phyloP scores from a whole-genome alignment of 1,139 yeast genomes.

The Barnettozyma hawaiiensis region DNA sequence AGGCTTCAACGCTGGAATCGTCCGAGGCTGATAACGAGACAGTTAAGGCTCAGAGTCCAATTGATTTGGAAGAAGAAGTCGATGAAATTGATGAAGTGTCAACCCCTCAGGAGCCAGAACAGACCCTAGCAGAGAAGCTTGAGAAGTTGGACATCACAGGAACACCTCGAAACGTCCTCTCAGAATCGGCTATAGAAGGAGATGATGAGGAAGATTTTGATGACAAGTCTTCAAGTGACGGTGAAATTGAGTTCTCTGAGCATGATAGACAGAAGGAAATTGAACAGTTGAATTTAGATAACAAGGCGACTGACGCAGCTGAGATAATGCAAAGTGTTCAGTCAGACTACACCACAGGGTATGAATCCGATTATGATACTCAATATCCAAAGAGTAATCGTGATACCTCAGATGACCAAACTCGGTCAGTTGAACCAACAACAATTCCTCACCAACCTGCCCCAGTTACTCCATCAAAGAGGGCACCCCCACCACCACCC shows the following conservation, averaged over 20 bases:
- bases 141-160: conserved; percentile 13
- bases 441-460: conserved; percentile 1
- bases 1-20: not conserved
- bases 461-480: not conserved
- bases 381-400: conserved; percentile 2
- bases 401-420: conserved; percentile 8
- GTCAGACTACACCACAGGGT: conserved; percentile 26
- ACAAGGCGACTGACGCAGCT: not conserved
- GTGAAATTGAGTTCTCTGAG: conserved; percentile 18
- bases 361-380: conserved; percentile 25
- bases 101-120: conserved; percentile 6
- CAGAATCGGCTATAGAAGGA: conserved; percentile 26
- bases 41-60: conserved; percentile 6
- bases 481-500: conserved; percentile 13
- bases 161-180: conserved; percentile 5
- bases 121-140: conserved; percentile 15
- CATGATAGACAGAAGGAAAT: conserved; percentile 20
- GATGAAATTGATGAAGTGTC: conserved; percentile 4
- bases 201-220: conserved; percentile 25
- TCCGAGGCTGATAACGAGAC: conserved; percentile 9
- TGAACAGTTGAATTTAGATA: conserved; percentile 5
- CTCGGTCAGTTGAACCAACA: not conserved
- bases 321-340: conserved; percentile 8
- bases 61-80: conserved; percentile 12
- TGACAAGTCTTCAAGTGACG: conserved; percentile 14